Evolutionary conservation across 2,329 filamentous ascomycete genomes (phyloP).

Genomic region (Nigrospora sphaerica): DNA sequence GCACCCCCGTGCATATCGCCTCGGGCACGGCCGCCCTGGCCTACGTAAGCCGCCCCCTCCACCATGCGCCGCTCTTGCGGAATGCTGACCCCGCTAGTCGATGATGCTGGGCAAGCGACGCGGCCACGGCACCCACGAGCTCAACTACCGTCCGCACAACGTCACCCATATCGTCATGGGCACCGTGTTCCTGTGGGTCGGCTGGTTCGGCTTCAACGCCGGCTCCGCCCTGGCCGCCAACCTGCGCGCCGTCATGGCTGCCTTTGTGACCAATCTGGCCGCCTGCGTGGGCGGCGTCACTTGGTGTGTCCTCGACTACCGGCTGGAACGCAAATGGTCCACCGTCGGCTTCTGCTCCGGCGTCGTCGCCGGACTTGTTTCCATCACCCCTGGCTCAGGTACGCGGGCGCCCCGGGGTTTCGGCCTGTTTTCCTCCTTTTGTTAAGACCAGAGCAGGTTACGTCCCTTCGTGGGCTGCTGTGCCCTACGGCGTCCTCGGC

Average conservation of each 20-base stretch:
- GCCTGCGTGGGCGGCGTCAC: conserved; percentile 80
- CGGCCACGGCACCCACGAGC: conserved; percentile 78
- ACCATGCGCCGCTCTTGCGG: not conserved
- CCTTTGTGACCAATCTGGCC: conserved; percentile 77
- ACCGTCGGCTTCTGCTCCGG: conserved; percentile 91
- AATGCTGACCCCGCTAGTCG: conserved; percentile 31
- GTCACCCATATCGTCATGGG: conserved; percentile 89
- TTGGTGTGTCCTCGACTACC: conserved; percentile 85
- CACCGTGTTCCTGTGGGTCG: conserved; percentile 90
- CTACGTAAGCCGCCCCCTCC: conserved; percentile 27
- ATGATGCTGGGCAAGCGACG: conserved; percentile 83
- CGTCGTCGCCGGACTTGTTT: conserved; percentile 78
- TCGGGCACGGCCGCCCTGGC: conserved; percentile 78
- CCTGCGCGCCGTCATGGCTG: conserved; percentile 79
- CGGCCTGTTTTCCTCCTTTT: not conserved
- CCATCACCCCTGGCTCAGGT: conserved; percentile 82
- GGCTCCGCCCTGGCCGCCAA: conserved; percentile 77
- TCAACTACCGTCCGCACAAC: conserved; percentile 90
- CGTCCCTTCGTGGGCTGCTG: conserved; percentile 77
- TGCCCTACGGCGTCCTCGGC: conserved; percentile 71
- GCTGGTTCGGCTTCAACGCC: conserved; percentile 94
- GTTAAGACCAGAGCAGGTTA: conserved; percentile 36
- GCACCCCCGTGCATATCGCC: conserved; percentile 83
- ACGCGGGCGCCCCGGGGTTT: conserved; percentile 10
- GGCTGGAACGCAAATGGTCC: conserved; percentile 85